These are phyloP conservation scores for Penicillium cinerascens DNA, from an alignment of 495 filamentous ascomycete species.

Conservation along the genomic window DNA sequence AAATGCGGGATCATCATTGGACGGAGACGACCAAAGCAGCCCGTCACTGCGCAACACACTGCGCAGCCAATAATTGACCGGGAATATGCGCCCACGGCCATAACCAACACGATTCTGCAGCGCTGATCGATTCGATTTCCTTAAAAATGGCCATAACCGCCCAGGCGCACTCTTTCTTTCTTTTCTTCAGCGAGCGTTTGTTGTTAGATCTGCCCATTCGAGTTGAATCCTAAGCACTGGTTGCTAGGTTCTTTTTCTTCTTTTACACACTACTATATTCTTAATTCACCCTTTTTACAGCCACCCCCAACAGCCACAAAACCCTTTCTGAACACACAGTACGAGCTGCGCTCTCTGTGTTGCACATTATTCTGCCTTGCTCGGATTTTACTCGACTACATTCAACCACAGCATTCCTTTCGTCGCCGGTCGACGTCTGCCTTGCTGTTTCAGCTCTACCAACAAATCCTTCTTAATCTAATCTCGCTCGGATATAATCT, in stretches of 20 bases:
- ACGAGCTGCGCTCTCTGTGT: slow-evolving; percentile 50
- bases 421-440: slow-evolving; percentile 53
- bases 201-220: slow-evolving; percentile 59
- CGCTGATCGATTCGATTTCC: slow-evolving; percentile 14
- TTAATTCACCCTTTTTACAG: slow-evolving; percentile 28
- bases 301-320: slow-evolving; percentile 18
- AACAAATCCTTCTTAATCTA: slow-evolving; percentile 50
- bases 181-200: slow-evolving; percentile 74
- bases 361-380: slow-evolving; percentile 24
- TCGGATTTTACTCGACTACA: slow-evolving; percentile 22
- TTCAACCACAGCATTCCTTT: slow-evolving; percentile 26
- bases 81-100: slow-evolving; percentile 23
- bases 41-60: slow-evolving; percentile 14
- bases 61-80: slow-evolving; percentile 12
- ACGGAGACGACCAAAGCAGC: background rate
- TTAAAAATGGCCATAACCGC: slow-evolving; percentile 39
- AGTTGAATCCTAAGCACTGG: slow-evolving; percentile 49
- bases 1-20: slow-evolving; percentile 11
- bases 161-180: slow-evolving; percentile 44
- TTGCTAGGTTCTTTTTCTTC: slow-evolving; percentile 46
- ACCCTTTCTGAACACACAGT: slow-evolving; percentile 11
- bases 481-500: slow-evolving; percentile 54
- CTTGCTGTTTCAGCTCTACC: slow-evolving; percentile 32
- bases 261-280: slow-evolving; percentile 31
- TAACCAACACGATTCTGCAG: slow-evolving; percentile 8